Conservation (phyloP, 1,284 basidiomycete species). For the Pisolithus thermaeus region DNA sequence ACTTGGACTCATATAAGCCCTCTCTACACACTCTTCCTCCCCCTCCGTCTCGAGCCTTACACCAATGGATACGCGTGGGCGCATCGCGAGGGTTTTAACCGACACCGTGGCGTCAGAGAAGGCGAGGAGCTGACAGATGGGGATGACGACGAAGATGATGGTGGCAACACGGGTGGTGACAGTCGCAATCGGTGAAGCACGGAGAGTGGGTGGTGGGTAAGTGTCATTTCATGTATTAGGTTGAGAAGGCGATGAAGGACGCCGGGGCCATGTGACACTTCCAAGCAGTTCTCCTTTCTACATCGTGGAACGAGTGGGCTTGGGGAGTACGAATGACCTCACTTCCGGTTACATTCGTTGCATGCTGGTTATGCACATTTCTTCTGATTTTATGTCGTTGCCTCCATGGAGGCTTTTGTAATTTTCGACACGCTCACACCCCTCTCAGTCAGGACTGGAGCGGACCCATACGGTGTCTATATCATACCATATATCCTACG, state of each 20-base stretch:
- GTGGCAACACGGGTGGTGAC: no score
- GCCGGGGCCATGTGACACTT: constrained; percentile 81
- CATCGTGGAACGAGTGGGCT: no score
- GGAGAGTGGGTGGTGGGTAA: constrained; percentile 10
- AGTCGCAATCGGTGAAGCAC: not conserved
- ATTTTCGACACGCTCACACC: no score
- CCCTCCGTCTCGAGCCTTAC: constrained; percentile 75
- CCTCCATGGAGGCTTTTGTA: no score
- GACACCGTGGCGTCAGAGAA: constrained; percentile 52
- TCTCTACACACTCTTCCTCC: constrained; percentile 73
- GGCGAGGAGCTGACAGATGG: constrained; percentile 75
- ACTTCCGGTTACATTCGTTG: no score
- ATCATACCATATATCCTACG: no score
- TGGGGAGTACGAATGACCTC: no score
- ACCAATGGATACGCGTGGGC: constrained; percentile 85
- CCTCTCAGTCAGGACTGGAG: no score
- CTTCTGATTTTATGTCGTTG: no score
- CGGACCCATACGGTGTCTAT: no score
- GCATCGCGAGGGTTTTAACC: constrained; percentile 55
- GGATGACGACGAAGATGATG: constrained; percentile 44
- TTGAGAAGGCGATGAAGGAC: constrained; percentile 47
- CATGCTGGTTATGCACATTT: no score
- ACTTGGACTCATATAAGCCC: constrained; percentile 40
- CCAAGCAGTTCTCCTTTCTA: constrained; percentile 2
- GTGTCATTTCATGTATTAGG: constrained; percentile 1